Evolutionary conservation across 2,329 filamentous ascomycete species (phyloP), one percentile per base, ranked within the genome.

Genomic region (Fusarium cicatricum): DNA sequence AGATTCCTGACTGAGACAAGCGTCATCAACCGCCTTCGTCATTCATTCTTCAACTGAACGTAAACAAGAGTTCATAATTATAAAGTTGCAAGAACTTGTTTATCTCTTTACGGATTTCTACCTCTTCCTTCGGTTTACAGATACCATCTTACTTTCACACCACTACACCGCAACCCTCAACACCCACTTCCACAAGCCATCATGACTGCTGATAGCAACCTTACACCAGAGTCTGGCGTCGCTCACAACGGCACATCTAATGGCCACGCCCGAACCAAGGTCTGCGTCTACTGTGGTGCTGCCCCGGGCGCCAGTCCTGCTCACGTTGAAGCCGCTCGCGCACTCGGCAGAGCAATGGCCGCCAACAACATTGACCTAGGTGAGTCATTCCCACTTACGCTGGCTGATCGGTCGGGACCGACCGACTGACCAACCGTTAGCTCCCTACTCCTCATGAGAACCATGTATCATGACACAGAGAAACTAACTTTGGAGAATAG

Each of bases 231-330:
- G 34, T 38, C 56, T 26, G 54, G 31, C 15, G 31, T 60, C 17
- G 52, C 58, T 47, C 62, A 66, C 38, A 74, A 70, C 52, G 58
- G 64, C 57, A 48, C 57, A 32, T 52, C 63, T 48, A 71, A 72
- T 58, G 68, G 70, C 58, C 67, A 68, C 26, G 70, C 74, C 44
- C 78, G 74, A 60, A 78, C 89, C 55, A 91, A 91, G 62, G 89
- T 97, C 72, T 96, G 92, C 74, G 94, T 98, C 65, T 98, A 97
- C 84, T 98, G 95, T 79, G 95, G 94, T 71, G 86, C 95, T 46
- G 89, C 86, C 9, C 75, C 83, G 14, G 95, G 95, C 43, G 86
- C 81, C 45, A 89, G 85, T 59, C 87, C 91, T 12, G 82, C 82
- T 5, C 91, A 97, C 75, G 77, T 96, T 69, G 86, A 88, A 72